phyloP scores from a whole-genome alignment of 139 green algal genomes.

The Nannochloris sp. region DNA sequence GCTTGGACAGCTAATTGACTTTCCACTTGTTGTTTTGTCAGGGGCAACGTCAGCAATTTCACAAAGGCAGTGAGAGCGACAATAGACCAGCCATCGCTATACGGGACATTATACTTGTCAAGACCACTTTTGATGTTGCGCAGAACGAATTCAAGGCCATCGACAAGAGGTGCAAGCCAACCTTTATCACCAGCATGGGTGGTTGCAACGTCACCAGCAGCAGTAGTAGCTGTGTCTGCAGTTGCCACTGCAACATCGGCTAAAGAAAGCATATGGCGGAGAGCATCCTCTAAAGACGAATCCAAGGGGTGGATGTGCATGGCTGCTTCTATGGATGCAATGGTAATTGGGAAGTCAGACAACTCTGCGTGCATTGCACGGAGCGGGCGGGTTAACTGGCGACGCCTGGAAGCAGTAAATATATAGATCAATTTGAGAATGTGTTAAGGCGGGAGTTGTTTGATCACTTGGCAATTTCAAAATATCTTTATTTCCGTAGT shows the following conservation, averaged over 20 bases:
- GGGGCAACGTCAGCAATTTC: slow-evolving; percentile 86
- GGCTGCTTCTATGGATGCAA: background rate
- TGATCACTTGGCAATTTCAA: too few relatives aligned
- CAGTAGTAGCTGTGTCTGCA: too few relatives aligned
- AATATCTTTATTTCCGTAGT: too few relatives aligned
- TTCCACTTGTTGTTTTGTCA: slow-evolving; percentile 96
- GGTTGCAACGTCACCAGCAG: slow-evolving; percentile 3
- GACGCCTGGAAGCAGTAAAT: too few relatives aligned
- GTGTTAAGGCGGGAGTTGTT: too few relatives aligned
- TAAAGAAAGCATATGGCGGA: background rate
- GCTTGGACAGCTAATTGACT: slow-evolving; percentile 63
- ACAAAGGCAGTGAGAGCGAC: slow-evolving; percentile 85
- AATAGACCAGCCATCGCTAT: slow-evolving; percentile 94
- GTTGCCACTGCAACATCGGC: background rate
- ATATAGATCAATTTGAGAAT: too few relatives aligned
- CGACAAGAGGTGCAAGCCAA: slow-evolving; percentile 55
- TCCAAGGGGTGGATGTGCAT: background rate
- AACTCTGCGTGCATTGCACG: background rate
- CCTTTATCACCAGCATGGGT: slow-evolving; percentile 40
- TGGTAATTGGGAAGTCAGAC: background rate
- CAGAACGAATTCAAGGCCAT: slow-evolving; percentile 59
- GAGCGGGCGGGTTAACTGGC: background rate
- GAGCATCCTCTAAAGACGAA: background rate
- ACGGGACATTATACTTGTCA: slow-evolving; percentile 66
- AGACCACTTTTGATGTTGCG: slow-evolving; percentile 70